These are phyloP conservation scores for Skeletonema costatum DNA, from an alignment of 108 stramenopile genomes.

Conservation along the genomic window DNA sequence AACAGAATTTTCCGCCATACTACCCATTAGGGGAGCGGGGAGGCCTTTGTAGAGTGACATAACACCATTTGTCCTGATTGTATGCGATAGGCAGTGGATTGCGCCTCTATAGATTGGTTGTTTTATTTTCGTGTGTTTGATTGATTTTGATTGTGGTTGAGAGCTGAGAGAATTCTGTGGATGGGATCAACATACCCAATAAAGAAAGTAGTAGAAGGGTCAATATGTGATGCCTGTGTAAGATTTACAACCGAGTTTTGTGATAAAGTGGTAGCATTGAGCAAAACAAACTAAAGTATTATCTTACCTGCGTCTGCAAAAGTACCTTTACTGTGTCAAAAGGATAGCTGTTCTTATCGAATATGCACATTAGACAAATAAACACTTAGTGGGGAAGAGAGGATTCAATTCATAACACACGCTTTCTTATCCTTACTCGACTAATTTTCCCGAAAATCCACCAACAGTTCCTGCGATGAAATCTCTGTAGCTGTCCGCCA, in stretches of 20 bases:
- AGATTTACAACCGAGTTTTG: neutral
- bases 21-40: constrained; percentile 50
- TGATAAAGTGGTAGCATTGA: too few relatives aligned
- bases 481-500: constrained; percentile 50
- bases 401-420: too few relatives aligned
- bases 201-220: too few relatives aligned
- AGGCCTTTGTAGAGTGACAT: constrained; percentile 48
- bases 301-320: constrained; percentile 38
- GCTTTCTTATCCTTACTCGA: constrained; percentile 17
- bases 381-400: too few relatives aligned
- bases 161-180: neutral
- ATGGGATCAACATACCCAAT: neutral
- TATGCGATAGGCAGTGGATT: constrained; percentile 49
- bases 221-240: neutral
- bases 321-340: constrained; percentile 60
- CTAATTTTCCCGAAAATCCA: constrained; percentile 53
- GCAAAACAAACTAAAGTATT: too few relatives aligned
- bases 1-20: constrained; percentile 60
- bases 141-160: neutral
- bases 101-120: constrained; percentile 40
- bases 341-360: constrained; percentile 25
- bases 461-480: constrained; percentile 58
- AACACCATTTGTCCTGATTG: constrained; percentile 44
- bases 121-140: neutral
- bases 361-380: too few relatives aligned